These are phyloP conservation scores for Starmerella potacharoeniae DNA, from an alignment of 805 yeast genomes.

Conservation along the genomic window DNA sequence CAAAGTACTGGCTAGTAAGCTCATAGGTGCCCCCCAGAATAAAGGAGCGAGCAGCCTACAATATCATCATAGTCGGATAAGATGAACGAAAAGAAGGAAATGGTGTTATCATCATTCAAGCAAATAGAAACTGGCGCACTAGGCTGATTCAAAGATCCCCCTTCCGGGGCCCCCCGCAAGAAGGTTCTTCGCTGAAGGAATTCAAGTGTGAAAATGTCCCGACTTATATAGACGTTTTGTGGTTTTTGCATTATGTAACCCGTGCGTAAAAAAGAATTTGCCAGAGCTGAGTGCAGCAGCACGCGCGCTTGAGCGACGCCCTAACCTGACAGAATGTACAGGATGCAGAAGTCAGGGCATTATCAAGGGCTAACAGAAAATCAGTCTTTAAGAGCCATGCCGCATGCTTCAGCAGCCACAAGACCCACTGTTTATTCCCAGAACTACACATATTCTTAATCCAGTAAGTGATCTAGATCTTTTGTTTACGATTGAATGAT, in stretches of 20 bases:
- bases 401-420: no score
- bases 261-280: constrained; percentile 2
- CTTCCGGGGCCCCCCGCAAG: constrained; percentile 14
- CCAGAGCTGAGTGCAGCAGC: neutral
- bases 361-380: neutral
- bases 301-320: neutral
- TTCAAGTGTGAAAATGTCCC: neutral
- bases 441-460: no score
- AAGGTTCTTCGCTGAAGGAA: neutral
- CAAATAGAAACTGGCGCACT: neutral
- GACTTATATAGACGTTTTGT: neutral
- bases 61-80: constrained; percentile 35
- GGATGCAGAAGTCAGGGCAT: neutral
- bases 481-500: no score
- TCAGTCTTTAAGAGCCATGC: neutral
- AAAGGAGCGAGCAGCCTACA: constrained; percentile 26
- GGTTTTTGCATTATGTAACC: neutral
- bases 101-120: constrained; percentile 31
- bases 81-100: constrained; percentile 28
- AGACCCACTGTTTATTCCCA: no score
- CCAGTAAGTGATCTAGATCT: no score
- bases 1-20: constrained; percentile 35
- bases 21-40: constrained; percentile 11
- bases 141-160: constrained; percentile 1
- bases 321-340: neutral